Percentiles rank a stretch among this genome's conserved stretches.
phyloP scores from a whole-genome alignment of 352 stramenopile genomes.

The Phytophthora foliorum region DNA sequence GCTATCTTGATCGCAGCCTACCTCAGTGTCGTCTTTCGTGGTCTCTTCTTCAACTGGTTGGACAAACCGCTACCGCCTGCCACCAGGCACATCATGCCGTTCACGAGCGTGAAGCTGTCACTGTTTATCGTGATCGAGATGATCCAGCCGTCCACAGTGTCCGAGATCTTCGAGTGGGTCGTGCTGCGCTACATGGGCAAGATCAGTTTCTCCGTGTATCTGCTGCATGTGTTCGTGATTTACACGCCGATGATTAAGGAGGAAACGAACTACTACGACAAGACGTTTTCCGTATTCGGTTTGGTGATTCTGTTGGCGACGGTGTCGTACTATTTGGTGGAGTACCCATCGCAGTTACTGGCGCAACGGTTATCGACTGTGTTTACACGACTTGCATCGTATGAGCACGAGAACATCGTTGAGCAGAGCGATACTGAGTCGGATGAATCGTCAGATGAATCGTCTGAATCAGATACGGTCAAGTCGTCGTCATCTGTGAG shows the following conservation, averaged over 20 bases:
- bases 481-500: background rate
- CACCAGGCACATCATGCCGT: constrained; percentile 11
- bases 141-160: constrained; percentile 30
- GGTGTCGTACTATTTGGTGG: constrained; percentile 7
- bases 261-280: constrained; percentile 8
- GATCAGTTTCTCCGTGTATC: constrained; percentile 50
- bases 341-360: constrained; percentile 18
- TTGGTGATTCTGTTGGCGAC: constrained; percentile 12
- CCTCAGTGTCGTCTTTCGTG: constrained; percentile 13
- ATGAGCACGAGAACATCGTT: constrained; percentile 21
- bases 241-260: constrained; percentile 11
- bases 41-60: constrained; percentile 18
- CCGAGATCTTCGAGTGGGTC: constrained; percentile 38
- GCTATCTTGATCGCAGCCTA: constrained; percentile 4
- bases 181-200: constrained; percentile 41
- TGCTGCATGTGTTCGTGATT: constrained; percentile 52
- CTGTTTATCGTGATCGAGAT: constrained; percentile 38
- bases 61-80: background rate
- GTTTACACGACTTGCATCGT: background rate
- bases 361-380: background rate
- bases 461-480: background rate
- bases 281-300: constrained; percentile 7
- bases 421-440: constrained; percentile 25
- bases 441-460: background rate
- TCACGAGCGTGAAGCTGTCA: constrained; percentile 14